These are phyloP conservation scores for Tetracladium setigerum DNA, from an alignment of 495 filamentous ascomycete species.

Conservation along the genomic window DNA sequence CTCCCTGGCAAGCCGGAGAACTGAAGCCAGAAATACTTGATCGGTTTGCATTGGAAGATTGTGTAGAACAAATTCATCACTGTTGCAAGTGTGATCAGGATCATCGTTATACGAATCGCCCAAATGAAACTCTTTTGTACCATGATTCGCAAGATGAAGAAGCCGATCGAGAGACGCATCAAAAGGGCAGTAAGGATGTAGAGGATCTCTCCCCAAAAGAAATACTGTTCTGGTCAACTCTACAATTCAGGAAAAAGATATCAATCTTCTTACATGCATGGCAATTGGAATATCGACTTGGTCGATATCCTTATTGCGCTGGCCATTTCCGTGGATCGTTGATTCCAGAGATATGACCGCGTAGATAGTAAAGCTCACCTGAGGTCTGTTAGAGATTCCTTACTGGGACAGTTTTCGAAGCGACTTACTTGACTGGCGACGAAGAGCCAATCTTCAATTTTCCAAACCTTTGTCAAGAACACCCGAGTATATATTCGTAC, in stretches of 20 bases:
- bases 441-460: slow-evolving; percentile 12
- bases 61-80: slow-evolving; percentile 28
- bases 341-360: not conserved
- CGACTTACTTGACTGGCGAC: slow-evolving; percentile 9
- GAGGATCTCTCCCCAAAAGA: slow-evolving; percentile 19
- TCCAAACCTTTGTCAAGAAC: slow-evolving; percentile 10
- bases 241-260: not conserved
- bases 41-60: slow-evolving; percentile 29
- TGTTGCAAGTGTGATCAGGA: slow-evolving; percentile 16
- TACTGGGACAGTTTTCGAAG: no score
- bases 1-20: slow-evolving; percentile 18
- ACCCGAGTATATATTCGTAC: slow-evolving; percentile 4
- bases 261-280: slow-evolving; percentile 3
- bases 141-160: slow-evolving; percentile 31
- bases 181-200: slow-evolving; percentile 26
- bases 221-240: not conserved
- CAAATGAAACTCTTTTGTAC: slow-evolving; percentile 20
- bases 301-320: slow-evolving; percentile 1
- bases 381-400: not conserved
- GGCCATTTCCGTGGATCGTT: slow-evolving; percentile 11
- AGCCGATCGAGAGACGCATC: slow-evolving; percentile 29
- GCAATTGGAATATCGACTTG: slow-evolving; percentile 6
- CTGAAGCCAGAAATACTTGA: slow-evolving; percentile 30
- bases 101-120: slow-evolving; percentile 25
- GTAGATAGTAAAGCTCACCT: not conserved